Conservation (phyloP, 1,284 basidiomycete species). For the Hypsizygus ulmarius region DNA sequence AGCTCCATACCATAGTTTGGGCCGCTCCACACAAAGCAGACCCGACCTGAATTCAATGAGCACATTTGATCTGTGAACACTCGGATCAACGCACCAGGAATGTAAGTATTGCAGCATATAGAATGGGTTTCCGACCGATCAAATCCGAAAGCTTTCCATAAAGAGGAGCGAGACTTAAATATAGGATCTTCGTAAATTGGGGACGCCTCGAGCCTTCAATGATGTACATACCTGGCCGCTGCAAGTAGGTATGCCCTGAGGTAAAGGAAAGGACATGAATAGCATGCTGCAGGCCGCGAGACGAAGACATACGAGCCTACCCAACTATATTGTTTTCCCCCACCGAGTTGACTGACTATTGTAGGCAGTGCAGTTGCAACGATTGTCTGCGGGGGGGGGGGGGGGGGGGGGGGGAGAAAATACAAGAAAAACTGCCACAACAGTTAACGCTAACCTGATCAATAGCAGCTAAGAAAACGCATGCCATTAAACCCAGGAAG, state of each 20-base stretch:
- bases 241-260: conserved; percentile 71
- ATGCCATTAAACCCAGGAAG: conserved; percentile 53
- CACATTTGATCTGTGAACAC: neutral
- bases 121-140: conserved; percentile 69
- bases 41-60: conserved; percentile 48
- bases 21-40: conserved; percentile 83
- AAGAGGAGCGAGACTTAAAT: conserved; percentile 57
- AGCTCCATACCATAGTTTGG: conserved; percentile 57
- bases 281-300: conserved; percentile 6
- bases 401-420: neutral
- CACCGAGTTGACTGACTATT: conserved; percentile 68
- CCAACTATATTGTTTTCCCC: conserved; percentile 71
- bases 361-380: conserved; percentile 81
- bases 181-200: neutral
- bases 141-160: conserved; percentile 78
- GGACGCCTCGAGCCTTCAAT: neutral
- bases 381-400: conserved; percentile 51
- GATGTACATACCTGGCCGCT: conserved; percentile 41
- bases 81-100: conserved; percentile 57
- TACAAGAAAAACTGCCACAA: neutral
- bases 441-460: conserved; percentile 44
- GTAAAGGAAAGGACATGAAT: conserved; percentile 1
- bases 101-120: conserved; percentile 64
- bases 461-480: conserved; percentile 55
- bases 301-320: conserved; percentile 58